Base-by-base conservation (phyloP, 1,284 basidiomycete species). In the Rhodotorula sp. region DNA sequence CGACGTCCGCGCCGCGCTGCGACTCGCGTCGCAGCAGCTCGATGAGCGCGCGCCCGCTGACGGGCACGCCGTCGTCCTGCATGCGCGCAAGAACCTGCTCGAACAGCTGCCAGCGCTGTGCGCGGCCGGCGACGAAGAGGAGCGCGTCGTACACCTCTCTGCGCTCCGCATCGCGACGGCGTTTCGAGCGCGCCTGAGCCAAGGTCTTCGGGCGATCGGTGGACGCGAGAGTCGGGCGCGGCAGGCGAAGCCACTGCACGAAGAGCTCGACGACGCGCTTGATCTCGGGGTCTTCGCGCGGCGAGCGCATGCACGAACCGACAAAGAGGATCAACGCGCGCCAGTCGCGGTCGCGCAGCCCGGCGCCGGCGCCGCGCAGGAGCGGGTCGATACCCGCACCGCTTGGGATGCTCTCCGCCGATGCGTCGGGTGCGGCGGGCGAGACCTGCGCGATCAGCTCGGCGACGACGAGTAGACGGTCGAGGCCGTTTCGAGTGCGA, bases 401-500 rank as follows among this genome's bases (percentile, higher is more conserved):
- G 46, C 41, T 27, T 25, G 19, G 19, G 50, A 5, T 27, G 27
- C 44, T 21, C 41, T 52, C 53, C 56, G 25, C 16, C 13, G 41
- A 41, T 2, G 17, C 23, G 13, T 42, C 48, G 10, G n/a, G 45
- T 16, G 12, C 17, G 2, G 17, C 2, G 1, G 53, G 14, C 1
- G 41, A 46, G 14, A 52, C 14, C 7, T 62, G 63, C 1, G 74
- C 67, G 50, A 74, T 57, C 3, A 76, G 64, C 55, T 76, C 75
- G 57, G 64, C 68, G 10, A 76, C 66, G 66, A 76, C 70, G 50
- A 76, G 68, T 10, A 76, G 52, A 8, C 73, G 34, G 48, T 66
- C 49, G 2, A 76, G 61, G 17, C 73, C 66, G 12, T 42, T 69
- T 7, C 67, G 56, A 5, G 75, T 72, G 7, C 70, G 56, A 1